Base-by-base conservation (phyloP, 768 basidiomycete genomes). In the Phallus indusiatus region DNA sequence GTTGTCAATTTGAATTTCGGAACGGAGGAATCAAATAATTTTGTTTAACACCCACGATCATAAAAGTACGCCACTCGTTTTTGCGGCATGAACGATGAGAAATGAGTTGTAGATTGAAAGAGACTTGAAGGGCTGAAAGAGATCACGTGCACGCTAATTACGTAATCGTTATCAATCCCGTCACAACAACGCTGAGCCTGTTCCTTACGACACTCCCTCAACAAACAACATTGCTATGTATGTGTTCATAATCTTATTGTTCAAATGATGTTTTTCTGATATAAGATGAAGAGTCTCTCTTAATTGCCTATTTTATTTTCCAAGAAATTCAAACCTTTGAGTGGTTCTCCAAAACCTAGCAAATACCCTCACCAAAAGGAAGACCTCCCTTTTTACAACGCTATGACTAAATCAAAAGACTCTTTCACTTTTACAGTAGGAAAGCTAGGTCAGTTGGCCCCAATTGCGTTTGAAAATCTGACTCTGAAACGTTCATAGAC, bases 401-500 rank as follows among this genome's bases (percentile, higher is more conserved):
- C n/a, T 11, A 53, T 59, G 57, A 17, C 49, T 17, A 59, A 59
- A 17, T 34, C 57, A 51, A 47, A 56, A 56, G 67, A 67, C 16
- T 64, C 63, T 52, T 90, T 89, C 68, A 92, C 82, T 17, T 97
- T 96, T 64, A 96, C 94, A 0, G 90, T 97, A 10, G 94, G 94
- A 56, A 97, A 97, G 76, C 86, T 96, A 52, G 93, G 93, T 91
- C 69, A 64, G 84, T 75, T 4, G 0, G 37, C 14, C 22, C 47
- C 48, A n/a, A 58, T 7, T 47, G 33, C 54, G 34, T 47, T n/a
- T 48, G 20, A 50, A 56, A 47, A 55, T 21, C 54, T 57, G 59
- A 62, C 61, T 46, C 28, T 61, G 33, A 21, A 61, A 57, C 48
- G 54, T 64, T 47, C 55, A 33, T 68, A 93, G 91, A 94, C 77